Evolutionary conservation across 2,329 filamentous ascomycete species (phyloP).

Genomic region (Penicillium sp.): DNA sequence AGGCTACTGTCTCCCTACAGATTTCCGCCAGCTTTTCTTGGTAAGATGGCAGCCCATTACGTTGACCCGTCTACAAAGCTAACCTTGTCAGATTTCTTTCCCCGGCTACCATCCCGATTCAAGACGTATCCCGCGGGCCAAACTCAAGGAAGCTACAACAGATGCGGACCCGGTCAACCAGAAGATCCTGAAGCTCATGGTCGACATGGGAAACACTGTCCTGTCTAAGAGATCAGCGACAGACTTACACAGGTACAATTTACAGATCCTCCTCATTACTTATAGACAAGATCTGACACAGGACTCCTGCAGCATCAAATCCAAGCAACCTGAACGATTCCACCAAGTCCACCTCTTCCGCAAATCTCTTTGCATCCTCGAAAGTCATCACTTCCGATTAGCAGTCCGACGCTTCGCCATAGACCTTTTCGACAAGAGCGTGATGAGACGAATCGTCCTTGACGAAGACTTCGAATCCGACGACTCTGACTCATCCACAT

Average conservation of each 20-base stretch:
- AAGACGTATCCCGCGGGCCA: slow-evolving; percentile 44
- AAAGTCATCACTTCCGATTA: slow-evolving; percentile 86
- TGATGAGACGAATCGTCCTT: slow-evolving; percentile 81
- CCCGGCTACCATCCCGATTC: slow-evolving; percentile 46
- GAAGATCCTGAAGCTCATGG: slow-evolving; percentile 79
- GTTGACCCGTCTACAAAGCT: not conserved
- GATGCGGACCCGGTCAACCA: slow-evolving; percentile 65
- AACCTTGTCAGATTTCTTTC: slow-evolving; percentile 38
- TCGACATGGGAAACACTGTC: slow-evolving; percentile 90
- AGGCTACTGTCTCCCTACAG: slow-evolving; percentile 81
- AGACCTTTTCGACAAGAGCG: slow-evolving; percentile 89
- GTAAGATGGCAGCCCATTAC: slow-evolving; percentile 49
- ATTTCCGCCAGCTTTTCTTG: slow-evolving; percentile 77
- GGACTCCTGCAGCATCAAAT: slow-evolving; percentile 64
- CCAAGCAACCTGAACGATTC: slow-evolving; percentile 74
- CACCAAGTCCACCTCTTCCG: slow-evolving; percentile 76
- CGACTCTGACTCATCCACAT: slow-evolving; percentile 32
- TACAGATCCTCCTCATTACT: not conserved
- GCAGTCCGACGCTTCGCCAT: slow-evolving; percentile 86
- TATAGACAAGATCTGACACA: not conserved
- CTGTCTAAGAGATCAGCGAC: slow-evolving; percentile 82
- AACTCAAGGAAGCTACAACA: slow-evolving; percentile 60
- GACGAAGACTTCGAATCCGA: slow-evolving; percentile 60
- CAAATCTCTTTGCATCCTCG: slow-evolving; percentile 80
- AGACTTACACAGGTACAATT: slow-evolving; percentile 66